phyloP scores from a whole-genome alignment of 345 rosid species.

The Pistacia integerrima region DNA sequence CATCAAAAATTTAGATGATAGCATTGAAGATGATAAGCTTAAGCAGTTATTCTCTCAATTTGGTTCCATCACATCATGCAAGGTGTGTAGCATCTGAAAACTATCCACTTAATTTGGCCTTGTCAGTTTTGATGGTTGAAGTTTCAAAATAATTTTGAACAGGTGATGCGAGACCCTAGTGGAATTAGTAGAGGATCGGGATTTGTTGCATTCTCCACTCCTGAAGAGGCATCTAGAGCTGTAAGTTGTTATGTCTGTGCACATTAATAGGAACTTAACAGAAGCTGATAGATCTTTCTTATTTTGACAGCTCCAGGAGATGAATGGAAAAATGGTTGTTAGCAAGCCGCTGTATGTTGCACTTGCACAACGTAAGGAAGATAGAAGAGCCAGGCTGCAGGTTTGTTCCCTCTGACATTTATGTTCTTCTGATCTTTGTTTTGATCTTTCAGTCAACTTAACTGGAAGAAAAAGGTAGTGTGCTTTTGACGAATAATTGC shows the following conservation, averaged over 20 bases:
- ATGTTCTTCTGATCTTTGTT: too few relatives aligned
- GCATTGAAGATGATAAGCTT: conserved; percentile 81
- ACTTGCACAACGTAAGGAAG: conserved; percentile 92
- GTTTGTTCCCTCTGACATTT: conserved; percentile 30
- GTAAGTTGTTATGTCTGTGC: conserved; percentile 42
- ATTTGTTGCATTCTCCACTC: conserved; percentile 77
- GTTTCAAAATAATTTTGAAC: conserved; percentile 14
- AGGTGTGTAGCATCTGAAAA: conserved; percentile 49
- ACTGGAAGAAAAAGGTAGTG: not conserved
- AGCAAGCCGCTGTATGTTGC: conserved; percentile 95
- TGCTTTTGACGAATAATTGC: not conserved
- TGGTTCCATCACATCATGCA: conserved; percentile 87
- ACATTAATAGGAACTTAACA: not conserved
- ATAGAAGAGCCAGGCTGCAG: conserved; percentile 93
- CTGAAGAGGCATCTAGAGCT: conserved; percentile 86
- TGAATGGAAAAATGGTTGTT: conserved; percentile 91
- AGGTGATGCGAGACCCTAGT: conserved; percentile 85
- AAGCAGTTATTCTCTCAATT: conserved; percentile 77
- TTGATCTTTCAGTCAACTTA: not conserved
- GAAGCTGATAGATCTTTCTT: conserved; percentile 20
- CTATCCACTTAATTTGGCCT: not conserved
- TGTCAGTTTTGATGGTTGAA: conserved; percentile 1
- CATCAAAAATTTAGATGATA: conserved; percentile 81
- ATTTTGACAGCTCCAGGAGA: conserved; percentile 57
- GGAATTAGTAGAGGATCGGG: conserved; percentile 82